Percentiles rank a stretch among this genome's conserved stretches.
Conservation (phyloP, 164 flowering plant species). For the Tetracentron sinense region DNA sequence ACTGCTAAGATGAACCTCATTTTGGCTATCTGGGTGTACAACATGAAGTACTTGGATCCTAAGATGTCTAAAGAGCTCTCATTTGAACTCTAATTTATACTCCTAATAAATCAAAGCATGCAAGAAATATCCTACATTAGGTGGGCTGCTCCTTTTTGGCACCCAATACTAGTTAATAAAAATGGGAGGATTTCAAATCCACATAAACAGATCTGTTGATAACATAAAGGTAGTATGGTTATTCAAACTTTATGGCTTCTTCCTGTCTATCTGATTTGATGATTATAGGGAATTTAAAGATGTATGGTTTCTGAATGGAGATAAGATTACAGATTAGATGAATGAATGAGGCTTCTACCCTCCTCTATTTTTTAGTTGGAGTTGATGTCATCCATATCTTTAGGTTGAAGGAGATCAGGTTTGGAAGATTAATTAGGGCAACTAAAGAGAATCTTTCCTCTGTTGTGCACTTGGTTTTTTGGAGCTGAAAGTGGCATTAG, state of each 20-base stretch:
- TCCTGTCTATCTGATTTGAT: background rate
- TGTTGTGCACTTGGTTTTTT: background rate
- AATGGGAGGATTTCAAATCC: no score
- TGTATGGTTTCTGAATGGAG: background rate
- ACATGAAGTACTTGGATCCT: background rate
- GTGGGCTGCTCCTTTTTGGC: background rate
- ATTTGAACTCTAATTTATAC: conserved; percentile 5
- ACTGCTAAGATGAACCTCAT: conserved; percentile 4
- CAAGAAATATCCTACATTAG: background rate
- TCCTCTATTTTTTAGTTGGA: background rate
- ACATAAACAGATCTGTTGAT: no score
- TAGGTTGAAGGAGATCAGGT: background rate
- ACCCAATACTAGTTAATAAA: background rate
- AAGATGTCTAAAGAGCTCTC: background rate
- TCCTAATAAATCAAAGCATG: background rate
- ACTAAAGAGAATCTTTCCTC: conserved; percentile 3
- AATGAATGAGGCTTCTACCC: background rate
- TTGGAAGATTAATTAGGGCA: conserved; percentile 1
- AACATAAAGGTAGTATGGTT: no score
- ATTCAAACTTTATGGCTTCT: no score
- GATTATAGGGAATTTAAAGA: background rate
- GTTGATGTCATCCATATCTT: background rate
- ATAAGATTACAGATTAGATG: background rate
- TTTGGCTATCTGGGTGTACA: background rate
- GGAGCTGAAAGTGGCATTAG: background rate